Conservation (phyloP, 371 early-diverging fungal species). For the Mycotypha africana region DNA sequence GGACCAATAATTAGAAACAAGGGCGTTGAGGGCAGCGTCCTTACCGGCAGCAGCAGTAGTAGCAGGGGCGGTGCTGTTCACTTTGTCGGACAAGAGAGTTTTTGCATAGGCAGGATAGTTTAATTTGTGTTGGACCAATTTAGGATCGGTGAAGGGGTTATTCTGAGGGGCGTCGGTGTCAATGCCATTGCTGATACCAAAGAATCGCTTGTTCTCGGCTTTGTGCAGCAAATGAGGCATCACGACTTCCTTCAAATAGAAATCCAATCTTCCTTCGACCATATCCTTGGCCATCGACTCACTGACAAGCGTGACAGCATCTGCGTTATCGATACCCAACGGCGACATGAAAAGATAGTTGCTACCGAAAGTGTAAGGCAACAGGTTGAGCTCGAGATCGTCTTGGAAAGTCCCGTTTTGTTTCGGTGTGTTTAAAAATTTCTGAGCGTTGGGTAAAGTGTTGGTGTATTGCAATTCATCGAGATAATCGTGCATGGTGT, state of each 20-base stretch:
- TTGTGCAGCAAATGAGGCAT: constrained; percentile 49
- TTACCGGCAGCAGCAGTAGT: neutral
- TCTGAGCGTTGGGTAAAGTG: constrained; percentile 41
- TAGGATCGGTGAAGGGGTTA: constrained; percentile 46
- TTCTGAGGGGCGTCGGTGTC: constrained; percentile 38
- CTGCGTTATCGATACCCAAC: constrained; percentile 53
- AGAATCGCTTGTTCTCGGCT: constrained; percentile 42
- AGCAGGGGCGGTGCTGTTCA: neutral
- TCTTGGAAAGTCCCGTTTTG: constrained; percentile 1
- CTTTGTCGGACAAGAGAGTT: constrained; percentile 13
- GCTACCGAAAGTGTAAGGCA: constrained; percentile 41
- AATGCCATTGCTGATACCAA: constrained; percentile 63
- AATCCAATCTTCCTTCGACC: constrained; percentile 52
- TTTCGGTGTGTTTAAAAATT: constrained; percentile 33
- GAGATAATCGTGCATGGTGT: constrained; percentile 61
- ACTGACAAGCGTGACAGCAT: constrained; percentile 57
- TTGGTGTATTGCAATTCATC: constrained; percentile 59
- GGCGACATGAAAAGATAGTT: constrained; percentile 50
- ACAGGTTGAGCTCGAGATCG: constrained; percentile 3
- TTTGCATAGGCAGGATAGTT: constrained; percentile 37
- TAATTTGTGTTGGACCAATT: constrained; percentile 26
- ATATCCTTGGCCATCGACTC: constrained; percentile 54
- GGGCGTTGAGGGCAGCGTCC: neutral
- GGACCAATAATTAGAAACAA: constrained; percentile 11
- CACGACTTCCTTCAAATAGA: constrained; percentile 57